Evolutionary conservation across 2,329 filamentous ascomycete genomes (phyloP), one percentile per base, ranked within the genome.

Genomic region (Sporothrix inflata): DNA sequence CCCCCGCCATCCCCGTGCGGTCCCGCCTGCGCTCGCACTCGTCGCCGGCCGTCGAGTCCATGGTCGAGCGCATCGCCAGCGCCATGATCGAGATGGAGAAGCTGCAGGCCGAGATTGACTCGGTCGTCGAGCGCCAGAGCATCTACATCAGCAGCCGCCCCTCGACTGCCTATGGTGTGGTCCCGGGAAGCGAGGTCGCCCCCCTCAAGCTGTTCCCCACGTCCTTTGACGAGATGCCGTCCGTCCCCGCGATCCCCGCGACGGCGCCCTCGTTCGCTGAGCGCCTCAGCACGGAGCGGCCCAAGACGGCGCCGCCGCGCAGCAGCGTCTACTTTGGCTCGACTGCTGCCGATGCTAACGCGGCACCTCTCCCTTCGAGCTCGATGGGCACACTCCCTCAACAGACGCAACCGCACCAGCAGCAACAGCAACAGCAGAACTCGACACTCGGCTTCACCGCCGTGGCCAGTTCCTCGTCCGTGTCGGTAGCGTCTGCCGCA

Each of bases 51-150:
- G 82, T 87, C 74, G 85, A 88, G 38, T 78, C 78, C 16, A 85
- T 89, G 70, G 85, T 87, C 67, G 85, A 87, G 74, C 83, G 86
- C 55, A 86, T 89, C 60, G 88, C 87, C 40, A 84, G 81, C 73
- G 87, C 86, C 66, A 85, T 89, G 81, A 80, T 87, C 70, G 88
- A 91, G 77, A 82, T 88, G 74, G 89, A 91, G 71, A 82, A 81
- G 71, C 79, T 89, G 57, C 84, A 91, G 78, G 85, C 84, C 72
- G 84, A 89, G 75, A 89, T 91, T 70, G 86, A 91, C 69, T 84
- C 87, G 68, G 82, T 88, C 27, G 84, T 89, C 30, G 87, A 90
- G 81, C 85, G 87, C 73, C 87, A 89, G 79, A 90, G 86, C 78
- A 79, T 89, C 45, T 90, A 88, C 74, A 75, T 83, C 21, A 81